Percentiles rank a stretch among this genome's conserved stretches.
phyloP scores from a whole-genome alignment of 495 filamentous ascomycete species.

The Penicillium macrosclerotiorum region DNA sequence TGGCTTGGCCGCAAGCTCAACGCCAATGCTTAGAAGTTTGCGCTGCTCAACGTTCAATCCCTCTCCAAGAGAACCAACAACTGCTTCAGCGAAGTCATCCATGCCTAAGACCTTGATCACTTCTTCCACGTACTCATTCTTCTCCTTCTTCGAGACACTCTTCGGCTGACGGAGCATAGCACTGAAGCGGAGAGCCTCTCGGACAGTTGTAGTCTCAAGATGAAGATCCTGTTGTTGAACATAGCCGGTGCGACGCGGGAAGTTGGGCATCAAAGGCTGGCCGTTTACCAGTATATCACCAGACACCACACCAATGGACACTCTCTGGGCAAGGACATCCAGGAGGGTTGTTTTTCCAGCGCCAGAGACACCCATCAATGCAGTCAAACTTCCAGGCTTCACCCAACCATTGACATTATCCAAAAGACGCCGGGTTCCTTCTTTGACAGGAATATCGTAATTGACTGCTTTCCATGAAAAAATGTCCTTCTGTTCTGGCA shows the following conservation, averaged over 20 bases:
- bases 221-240: conserved; percentile 93
- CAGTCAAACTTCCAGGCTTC: conserved; percentile 63
- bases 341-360: conserved; percentile 67
- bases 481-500: conserved; percentile 55
- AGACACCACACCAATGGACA: conserved; percentile 46
- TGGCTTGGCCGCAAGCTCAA: conserved; percentile 85
- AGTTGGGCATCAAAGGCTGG: conserved; percentile 58
- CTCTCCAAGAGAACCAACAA: conserved; percentile 40
- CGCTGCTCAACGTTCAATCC: conserved; percentile 88
- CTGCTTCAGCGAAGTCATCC: conserved; percentile 40
- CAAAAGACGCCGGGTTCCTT: conserved; percentile 54
- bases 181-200: conserved; percentile 78
- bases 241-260: conserved; percentile 90
- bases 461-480: conserved; percentile 70
- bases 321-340: conserved; percentile 55
- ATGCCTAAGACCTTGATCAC: conserved; percentile 49
- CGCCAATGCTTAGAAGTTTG: conserved; percentile 84
- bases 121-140: conserved; percentile 46
- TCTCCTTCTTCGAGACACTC: conserved; percentile 36
- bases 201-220: conserved; percentile 79
- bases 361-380: conserved; percentile 57
- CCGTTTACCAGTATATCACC: conserved; percentile 54
- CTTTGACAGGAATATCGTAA: conserved; percentile 62
- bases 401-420: conserved; percentile 63
- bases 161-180: conserved; percentile 79